Percentiles rank a stretch among this genome's conserved stretches.
Evolutionary conservation across 768 basidiomycete species (phyloP).

Genomic region (Collybiopsis luxurians): DNA sequence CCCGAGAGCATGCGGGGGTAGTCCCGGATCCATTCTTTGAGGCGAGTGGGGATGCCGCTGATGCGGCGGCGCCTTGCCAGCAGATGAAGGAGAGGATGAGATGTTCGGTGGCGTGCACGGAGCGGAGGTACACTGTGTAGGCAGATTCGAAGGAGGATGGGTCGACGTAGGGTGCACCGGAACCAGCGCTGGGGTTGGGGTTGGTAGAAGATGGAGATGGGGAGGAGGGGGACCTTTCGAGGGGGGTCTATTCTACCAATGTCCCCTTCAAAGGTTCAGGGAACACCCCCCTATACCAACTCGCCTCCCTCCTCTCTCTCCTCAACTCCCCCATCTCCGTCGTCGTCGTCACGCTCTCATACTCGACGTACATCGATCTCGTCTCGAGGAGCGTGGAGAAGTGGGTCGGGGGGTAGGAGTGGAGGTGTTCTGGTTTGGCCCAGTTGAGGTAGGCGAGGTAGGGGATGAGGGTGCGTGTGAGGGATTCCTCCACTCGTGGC

Average conservation of each 20-base stretch:
- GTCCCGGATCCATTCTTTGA: constrained; percentile 88
- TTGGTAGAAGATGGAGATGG: background rate
- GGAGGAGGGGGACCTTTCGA: background rate
- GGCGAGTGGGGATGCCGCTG: constrained; percentile 73
- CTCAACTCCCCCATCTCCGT: background rate
- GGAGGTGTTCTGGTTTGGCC: constrained; percentile 16
- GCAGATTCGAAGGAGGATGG: constrained; percentile 42
- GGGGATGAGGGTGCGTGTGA: background rate
- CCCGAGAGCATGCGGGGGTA: constrained; percentile 78
- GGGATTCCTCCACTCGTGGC: background rate
- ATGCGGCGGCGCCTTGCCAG: constrained; percentile 61
- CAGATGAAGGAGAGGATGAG: constrained; percentile 88
- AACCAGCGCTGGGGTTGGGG: background rate
- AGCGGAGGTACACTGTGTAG: constrained; percentile 72
- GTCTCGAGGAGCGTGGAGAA: constrained; percentile 61
- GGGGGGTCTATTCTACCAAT: constrained; percentile 57
- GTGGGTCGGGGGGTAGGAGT: constrained; percentile 67
- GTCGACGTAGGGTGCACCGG: constrained; percentile 26
- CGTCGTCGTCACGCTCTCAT: background rate
- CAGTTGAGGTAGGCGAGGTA: constrained; percentile 4
- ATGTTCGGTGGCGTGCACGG: constrained; percentile 91
- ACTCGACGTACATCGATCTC: background rate
- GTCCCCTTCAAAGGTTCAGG: constrained; percentile 54
- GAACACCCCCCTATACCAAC: constrained; percentile 30
- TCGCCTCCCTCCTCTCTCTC: background rate